These are phyloP conservation scores for Astragalus glycyphyllos DNA, from an alignment of 306 rosid species.

Conservation along the genomic window DNA sequence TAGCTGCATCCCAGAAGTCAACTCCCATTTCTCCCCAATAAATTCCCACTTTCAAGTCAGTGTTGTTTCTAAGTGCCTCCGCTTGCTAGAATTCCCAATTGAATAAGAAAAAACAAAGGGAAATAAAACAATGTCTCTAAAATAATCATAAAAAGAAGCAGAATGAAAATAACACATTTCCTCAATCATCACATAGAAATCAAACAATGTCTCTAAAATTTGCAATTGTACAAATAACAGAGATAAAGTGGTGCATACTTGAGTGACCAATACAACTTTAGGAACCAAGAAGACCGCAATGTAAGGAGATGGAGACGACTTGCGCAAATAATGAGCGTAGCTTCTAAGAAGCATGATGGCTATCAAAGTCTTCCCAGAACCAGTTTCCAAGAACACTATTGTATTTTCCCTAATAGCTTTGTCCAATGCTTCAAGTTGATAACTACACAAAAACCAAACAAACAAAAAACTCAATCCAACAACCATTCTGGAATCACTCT, in stretches of 20 bases:
- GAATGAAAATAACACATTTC: neutral
- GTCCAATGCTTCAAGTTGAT: conserved; percentile 82
- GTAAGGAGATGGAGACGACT: conserved; percentile 62
- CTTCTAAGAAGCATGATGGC: conserved; percentile 88
- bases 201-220: neutral
- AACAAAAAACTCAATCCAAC: neutral
- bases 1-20: conserved; percentile 66
- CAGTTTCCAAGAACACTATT: conserved; percentile 80
- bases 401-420: conserved; percentile 67
- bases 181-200: neutral
- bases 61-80: conserved; percentile 60
- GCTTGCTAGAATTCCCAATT: conserved; percentile 69
- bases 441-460: conserved; percentile 51
- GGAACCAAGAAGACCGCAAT: conserved; percentile 87
- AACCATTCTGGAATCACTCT: neutral
- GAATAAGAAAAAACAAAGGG: neutral
- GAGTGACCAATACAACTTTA: conserved; percentile 77
- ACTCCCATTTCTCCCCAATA: conserved; percentile 84
- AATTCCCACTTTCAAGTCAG: conserved; percentile 71
- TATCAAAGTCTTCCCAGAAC: conserved; percentile 91
- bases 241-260: conserved; percentile 48
- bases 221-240: neutral
- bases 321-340: conserved; percentile 67
- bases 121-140: no score
- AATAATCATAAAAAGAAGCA: neutral